Conservation (phyloP, 352 stramenopile genomes). For the Blastocystis sp. region DNA sequence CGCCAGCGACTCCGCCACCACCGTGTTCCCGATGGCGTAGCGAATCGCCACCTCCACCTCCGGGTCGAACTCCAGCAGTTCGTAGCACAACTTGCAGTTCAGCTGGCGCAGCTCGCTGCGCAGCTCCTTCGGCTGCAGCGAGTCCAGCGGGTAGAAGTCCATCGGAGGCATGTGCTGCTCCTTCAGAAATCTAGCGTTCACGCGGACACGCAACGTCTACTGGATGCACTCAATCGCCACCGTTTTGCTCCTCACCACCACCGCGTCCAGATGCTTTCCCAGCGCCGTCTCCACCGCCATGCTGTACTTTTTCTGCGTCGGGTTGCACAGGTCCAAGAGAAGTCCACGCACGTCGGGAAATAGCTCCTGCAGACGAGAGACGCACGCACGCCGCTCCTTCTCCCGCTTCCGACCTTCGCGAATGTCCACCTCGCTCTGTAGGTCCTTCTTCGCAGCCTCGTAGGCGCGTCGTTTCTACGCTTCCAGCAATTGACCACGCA, state of each 20-base stretch:
- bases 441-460: slow-evolving; percentile 42
- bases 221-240: slow-evolving; percentile 73
- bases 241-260: slow-evolving; percentile 74
- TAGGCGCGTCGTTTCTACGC: slow-evolving; percentile 43
- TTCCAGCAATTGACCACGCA: not conserved
- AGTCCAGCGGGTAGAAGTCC: slow-evolving; percentile 91
- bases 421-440: slow-evolving; percentile 12
- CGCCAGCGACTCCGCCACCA: slow-evolving; percentile 87
- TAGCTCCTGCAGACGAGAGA: slow-evolving; percentile 66
- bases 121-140: slow-evolving; percentile 70
- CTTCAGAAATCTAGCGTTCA: slow-evolving; percentile 66
- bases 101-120: slow-evolving; percentile 77
- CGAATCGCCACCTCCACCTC: slow-evolving; percentile 80
- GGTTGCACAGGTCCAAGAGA: slow-evolving; percentile 88
- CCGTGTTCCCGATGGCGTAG: slow-evolving; percentile 84
- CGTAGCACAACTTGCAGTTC: slow-evolving; percentile 80
- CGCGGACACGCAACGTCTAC: slow-evolving; percentile 62
- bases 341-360: slow-evolving; percentile 80
- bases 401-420: slow-evolving; percentile 44
- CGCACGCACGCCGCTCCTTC: slow-evolving; percentile 58
- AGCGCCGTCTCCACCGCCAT: slow-evolving; percentile 87
- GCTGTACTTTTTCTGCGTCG: slow-evolving; percentile 84
- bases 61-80: slow-evolving; percentile 85
- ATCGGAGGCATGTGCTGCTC: slow-evolving; percentile 82
- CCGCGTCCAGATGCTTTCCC: slow-evolving; percentile 90